These are phyloP conservation scores for Aegle marmelos DNA, from an alignment of 345 rosid species.

Conservation along the genomic window DNA sequence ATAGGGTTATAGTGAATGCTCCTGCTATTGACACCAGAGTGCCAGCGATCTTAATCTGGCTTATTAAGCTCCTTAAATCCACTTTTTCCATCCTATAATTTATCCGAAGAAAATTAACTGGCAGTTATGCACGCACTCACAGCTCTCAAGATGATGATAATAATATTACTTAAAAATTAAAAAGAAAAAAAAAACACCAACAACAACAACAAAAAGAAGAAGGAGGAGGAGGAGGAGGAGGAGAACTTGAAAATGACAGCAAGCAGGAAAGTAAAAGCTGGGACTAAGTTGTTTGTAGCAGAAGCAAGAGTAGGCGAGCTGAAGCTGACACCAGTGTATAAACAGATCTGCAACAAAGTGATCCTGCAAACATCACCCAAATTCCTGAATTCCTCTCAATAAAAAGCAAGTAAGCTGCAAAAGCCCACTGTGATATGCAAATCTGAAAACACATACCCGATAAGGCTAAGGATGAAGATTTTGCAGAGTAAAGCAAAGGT, in stretches of 20 bases:
- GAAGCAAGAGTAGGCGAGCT: slow-evolving; percentile 59
- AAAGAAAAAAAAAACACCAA: no score
- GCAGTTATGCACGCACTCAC: not conserved
- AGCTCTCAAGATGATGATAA: not conserved
- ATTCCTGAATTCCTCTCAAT: not conserved
- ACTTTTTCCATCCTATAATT: slow-evolving; percentile 49
- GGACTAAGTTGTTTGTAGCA: slow-evolving; percentile 43
- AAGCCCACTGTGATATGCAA: not conserved
- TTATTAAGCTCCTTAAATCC: slow-evolving; percentile 33
- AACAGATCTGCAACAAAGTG: slow-evolving; percentile 48
- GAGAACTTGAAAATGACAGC: slow-evolving; percentile 57
- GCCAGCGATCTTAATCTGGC: slow-evolving; percentile 45
- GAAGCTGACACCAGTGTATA: slow-evolving; percentile 45
- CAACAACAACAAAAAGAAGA: not conserved
- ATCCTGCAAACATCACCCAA: slow-evolving; percentile 30
- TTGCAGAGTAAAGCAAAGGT: slow-evolving; percentile 40
- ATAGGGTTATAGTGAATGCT: slow-evolving; percentile 42
- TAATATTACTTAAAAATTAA: no score
- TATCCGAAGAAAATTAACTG: not conserved
- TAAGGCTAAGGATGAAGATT: slow-evolving; percentile 43
- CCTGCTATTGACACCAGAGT: slow-evolving; percentile 45
- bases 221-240: not conserved
- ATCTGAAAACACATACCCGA: slow-evolving; percentile 30
- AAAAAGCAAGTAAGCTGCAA: not conserved
- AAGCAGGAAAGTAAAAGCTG: slow-evolving; percentile 58